Conservation (phyloP, 2,329 filamentous ascomycete genomes). For the Fusarium pseudonygamai region DNA sequence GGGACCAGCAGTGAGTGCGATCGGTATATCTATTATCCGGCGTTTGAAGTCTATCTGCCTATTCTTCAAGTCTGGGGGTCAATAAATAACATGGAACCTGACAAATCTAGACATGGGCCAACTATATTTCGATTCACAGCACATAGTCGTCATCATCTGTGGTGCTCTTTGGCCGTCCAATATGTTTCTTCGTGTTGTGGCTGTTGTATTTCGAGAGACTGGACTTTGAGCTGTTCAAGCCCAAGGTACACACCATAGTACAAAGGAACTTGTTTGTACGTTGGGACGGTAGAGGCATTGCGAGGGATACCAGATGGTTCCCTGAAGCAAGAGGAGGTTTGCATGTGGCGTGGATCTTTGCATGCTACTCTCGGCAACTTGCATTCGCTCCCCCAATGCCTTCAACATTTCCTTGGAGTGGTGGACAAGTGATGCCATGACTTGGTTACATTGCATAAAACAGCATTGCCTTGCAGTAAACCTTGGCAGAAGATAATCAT, state of each 20-base stretch:
- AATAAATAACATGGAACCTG: neutral
- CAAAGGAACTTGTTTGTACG: neutral
- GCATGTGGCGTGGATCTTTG: neutral
- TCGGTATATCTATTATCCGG: slow-evolving; percentile 27
- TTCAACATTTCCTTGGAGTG: neutral
- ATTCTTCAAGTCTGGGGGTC: no score
- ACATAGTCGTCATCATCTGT: neutral
- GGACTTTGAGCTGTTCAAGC: neutral
- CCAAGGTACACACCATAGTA: neutral
- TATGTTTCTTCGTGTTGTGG: neutral
- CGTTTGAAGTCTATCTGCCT: neutral
- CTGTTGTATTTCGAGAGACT: neutral
- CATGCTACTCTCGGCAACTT: neutral
- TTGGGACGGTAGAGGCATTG: neutral
- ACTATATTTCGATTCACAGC: neutral
- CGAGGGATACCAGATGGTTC: neutral
- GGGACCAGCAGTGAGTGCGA: neutral
- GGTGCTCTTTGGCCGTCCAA: neutral
- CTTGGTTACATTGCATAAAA: neutral
- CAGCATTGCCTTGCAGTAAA: slow-evolving; percentile 8
- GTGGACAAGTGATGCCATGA: neutral
- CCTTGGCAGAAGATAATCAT: slow-evolving; percentile 4
- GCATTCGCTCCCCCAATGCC: neutral
- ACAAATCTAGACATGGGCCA: neutral
- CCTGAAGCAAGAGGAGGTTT: neutral